Conservation (phyloP, 768 basidiomycete genomes). For the Termitomyces sp. region DNA sequence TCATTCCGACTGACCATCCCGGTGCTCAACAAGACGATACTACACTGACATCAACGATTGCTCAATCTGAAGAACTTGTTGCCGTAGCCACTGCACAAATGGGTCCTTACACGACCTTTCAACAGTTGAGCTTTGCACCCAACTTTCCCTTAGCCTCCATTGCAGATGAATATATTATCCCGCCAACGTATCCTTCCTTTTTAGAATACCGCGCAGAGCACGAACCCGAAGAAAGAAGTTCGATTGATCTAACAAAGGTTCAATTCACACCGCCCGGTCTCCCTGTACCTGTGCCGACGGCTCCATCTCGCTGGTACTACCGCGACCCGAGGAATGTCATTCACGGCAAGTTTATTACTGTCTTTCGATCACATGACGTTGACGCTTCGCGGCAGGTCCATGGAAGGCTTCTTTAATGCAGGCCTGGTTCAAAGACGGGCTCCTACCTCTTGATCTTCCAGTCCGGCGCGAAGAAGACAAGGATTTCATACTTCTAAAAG, state of each 20-base stretch:
- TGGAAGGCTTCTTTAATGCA: conserved; percentile 90
- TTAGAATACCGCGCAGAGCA: conserved; percentile 59
- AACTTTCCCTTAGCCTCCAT: conserved; percentile 85
- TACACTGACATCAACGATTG: conserved; percentile 26
- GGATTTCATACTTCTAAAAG: conserved; percentile 63
- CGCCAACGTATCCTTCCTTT: conserved; percentile 82
- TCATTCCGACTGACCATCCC: conserved; percentile 38
- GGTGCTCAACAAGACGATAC: conserved; percentile 31
- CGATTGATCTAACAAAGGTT: conserved; percentile 46
- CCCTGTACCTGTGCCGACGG: conserved; percentile 59
- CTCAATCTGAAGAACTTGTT: conserved; percentile 60
- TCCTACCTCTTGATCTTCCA: conserved; percentile 78
- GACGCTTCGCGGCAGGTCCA: conserved; percentile 46
- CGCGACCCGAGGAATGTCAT: conserved; percentile 75
- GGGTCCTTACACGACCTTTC: conserved; percentile 88
- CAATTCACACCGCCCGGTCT: conserved; percentile 79
- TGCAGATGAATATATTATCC: conserved; percentile 87
- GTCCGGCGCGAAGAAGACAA: conserved; percentile 71
- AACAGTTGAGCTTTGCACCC: conserved; percentile 81
- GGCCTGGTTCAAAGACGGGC: conserved; percentile 80
- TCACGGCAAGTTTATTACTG: conserved; percentile 63
- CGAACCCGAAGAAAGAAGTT: conserved; percentile 49
- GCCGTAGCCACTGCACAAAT: conserved; percentile 64
- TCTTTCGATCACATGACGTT: not conserved
- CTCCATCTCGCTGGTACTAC: conserved; percentile 78